phyloP scores from a whole-genome alignment of 2,329 filamentous ascomycete genomes.

The Cercospora zeina region DNA sequence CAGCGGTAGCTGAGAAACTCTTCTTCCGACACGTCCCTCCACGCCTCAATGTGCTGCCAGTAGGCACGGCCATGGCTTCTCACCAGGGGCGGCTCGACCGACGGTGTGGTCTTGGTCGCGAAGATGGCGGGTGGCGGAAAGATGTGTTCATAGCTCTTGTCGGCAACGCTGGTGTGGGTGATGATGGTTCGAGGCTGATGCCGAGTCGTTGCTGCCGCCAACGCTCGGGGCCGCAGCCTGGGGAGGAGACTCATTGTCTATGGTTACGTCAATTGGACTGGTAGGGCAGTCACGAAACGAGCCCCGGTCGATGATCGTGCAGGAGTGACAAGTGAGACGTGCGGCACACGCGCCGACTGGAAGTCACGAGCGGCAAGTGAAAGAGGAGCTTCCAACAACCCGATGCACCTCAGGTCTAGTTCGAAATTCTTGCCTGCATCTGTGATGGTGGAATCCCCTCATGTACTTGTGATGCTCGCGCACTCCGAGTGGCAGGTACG shows the following conservation, averaged over 20 bases:
- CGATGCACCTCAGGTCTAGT: not conserved
- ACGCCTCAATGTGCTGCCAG: conserved; percentile 38
- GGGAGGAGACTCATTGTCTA: conserved; percentile 1
- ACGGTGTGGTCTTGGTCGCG: not conserved
- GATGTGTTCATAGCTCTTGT: conserved; percentile 15
- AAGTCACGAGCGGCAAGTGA: not conserved
- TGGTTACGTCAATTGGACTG: not conserved
- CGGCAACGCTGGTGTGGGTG: conserved; percentile 15
- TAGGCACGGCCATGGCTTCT: conserved; percentile 17
- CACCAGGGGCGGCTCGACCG: not conserved
- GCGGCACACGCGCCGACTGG: not conserved
- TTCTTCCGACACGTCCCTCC: conserved; percentile 51
- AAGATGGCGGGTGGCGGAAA: conserved; percentile 18
- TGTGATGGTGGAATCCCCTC: conserved; percentile 2
- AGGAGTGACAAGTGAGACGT: not conserved
- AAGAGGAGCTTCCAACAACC: conserved; percentile 10
- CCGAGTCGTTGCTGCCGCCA: not conserved
- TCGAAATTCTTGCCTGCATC: not conserved
- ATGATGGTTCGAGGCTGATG: conserved; percentile 13
- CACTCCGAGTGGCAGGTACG: not conserved
- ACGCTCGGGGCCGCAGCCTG: not conserved
- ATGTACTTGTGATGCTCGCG: not conserved
- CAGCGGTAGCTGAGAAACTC: conserved; percentile 58
- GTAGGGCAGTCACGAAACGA: not conserved
- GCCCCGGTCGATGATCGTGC: not conserved